Percentiles rank a stretch among this genome's conserved stretches.
Conservation (phyloP, 805 yeast species). For the Allodekkera sacchari region DNA sequence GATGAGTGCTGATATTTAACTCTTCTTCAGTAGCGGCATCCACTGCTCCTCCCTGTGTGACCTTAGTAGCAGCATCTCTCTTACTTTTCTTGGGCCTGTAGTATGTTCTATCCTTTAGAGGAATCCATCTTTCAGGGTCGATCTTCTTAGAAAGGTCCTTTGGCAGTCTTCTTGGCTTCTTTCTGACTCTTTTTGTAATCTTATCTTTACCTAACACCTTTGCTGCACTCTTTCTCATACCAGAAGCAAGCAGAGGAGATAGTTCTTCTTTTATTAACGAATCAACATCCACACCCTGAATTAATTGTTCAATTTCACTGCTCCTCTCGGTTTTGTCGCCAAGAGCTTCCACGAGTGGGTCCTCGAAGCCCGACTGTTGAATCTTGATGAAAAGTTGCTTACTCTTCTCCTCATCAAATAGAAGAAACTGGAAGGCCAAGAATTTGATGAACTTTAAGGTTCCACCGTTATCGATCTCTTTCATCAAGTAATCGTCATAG, state of each 20-base stretch:
- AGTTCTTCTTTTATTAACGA: slow-evolving; percentile 22
- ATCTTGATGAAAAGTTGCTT: slow-evolving; percentile 20
- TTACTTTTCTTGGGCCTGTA: slow-evolving; percentile 74
- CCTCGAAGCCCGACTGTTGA: slow-evolving; percentile 9
- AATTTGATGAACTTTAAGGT: slow-evolving; percentile 23
- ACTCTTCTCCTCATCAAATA: slow-evolving; percentile 25
- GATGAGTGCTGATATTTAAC: slow-evolving; percentile 13
- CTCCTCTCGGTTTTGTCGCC: slow-evolving; percentile 5
- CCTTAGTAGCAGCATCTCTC: slow-evolving; percentile 30
- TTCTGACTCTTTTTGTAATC: slow-evolving; percentile 16
- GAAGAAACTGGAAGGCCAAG: slow-evolving; percentile 30
- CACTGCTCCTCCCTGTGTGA: slow-evolving; percentile 55
- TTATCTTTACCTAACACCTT: slow-evolving; percentile 8
- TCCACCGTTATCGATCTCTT: slow-evolving; percentile 7
- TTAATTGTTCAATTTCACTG: slow-evolving; percentile 19
- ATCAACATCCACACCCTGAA: slow-evolving; percentile 24
- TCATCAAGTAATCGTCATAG: slow-evolving; percentile 14
- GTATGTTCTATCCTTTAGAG: slow-evolving; percentile 74
- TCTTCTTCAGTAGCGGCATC: slow-evolving; percentile 38
- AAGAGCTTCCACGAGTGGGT: slow-evolving; percentile 9
- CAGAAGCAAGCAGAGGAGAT: slow-evolving; percentile 13
- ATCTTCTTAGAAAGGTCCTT: slow-evolving; percentile 22
- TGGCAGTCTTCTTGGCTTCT: slow-evolving; percentile 21
- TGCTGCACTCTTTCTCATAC: not conserved
- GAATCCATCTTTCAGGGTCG: slow-evolving; percentile 86